Evolutionary conservation across 2,329 filamentous ascomycete species (phyloP).

Genomic region (Pseudodiploospora longispora): DNA sequence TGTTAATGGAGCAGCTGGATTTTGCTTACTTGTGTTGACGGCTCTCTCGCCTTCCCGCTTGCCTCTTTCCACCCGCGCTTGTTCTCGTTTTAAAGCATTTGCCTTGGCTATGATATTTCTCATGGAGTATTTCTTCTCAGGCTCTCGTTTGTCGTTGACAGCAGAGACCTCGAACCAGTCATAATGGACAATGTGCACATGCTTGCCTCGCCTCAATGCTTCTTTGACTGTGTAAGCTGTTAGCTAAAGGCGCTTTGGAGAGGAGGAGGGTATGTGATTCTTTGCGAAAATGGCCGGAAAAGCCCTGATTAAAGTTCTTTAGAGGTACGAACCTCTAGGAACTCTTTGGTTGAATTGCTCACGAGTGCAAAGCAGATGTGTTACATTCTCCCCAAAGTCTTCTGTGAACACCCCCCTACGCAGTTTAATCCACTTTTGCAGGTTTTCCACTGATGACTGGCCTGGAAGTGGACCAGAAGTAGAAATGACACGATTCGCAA

Average conservation of each 20-base stretch:
- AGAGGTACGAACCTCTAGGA: slow-evolving; percentile 24
- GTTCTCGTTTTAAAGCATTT: slow-evolving; percentile 23
- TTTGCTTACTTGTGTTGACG: slow-evolving; percentile 41
- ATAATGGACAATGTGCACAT: slow-evolving; percentile 34
- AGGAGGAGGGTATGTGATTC: background rate
- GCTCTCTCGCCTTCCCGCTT: slow-evolving; percentile 32
- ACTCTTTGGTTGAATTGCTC: slow-evolving; percentile 47
- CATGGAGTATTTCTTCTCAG: slow-evolving; percentile 35
- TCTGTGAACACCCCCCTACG: slow-evolving; percentile 52
- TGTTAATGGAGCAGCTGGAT: background rate
- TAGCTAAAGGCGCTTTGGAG: too few species aligned
- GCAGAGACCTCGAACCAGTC: slow-evolving; percentile 47
- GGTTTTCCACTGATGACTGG: slow-evolving; percentile 41
- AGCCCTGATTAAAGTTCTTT: too few species aligned
- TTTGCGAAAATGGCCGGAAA: too few species aligned
- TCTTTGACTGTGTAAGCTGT: slow-evolving; percentile 23
- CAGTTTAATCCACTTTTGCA: slow-evolving; percentile 56
- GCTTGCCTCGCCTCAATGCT: slow-evolving; percentile 27
- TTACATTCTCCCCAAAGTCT: slow-evolving; percentile 47
- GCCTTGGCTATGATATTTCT: slow-evolving; percentile 20
- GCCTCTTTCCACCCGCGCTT: slow-evolving; percentile 28
- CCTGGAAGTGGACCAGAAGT: slow-evolving; percentile 50
- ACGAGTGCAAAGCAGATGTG: slow-evolving; percentile 63
- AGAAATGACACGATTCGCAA: slow-evolving; percentile 47
- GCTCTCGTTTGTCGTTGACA: slow-evolving; percentile 21